These are phyloP conservation scores for Alternaria atra DNA, from an alignment of 2,329 filamentous ascomycete genomes.

Conservation along the genomic window DNA sequence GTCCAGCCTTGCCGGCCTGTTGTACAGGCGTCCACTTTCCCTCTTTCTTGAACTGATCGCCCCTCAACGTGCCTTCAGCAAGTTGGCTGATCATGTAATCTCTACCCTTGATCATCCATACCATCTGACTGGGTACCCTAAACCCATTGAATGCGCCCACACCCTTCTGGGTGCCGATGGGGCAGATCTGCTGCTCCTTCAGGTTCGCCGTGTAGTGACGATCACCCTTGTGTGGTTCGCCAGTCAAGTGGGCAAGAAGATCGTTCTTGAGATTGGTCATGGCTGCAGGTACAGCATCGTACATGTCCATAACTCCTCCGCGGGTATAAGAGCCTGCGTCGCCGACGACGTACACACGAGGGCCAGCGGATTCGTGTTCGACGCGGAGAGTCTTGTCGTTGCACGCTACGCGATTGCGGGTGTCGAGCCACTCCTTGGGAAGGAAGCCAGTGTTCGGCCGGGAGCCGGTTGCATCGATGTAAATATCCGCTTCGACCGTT, in stretches of 20 bases:
- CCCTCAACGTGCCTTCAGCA: constrained; percentile 38
- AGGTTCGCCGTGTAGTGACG: constrained; percentile 43
- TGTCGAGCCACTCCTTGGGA: constrained; percentile 59
- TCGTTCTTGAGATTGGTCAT: constrained; percentile 60
- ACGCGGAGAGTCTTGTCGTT: constrained; percentile 61
- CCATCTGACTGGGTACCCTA: constrained; percentile 52
- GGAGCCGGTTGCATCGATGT: constrained; percentile 63
- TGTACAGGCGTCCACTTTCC: constrained; percentile 46
- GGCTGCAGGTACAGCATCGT: constrained; percentile 53
- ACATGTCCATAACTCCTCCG: constrained; percentile 56
- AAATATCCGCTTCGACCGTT: constrained; percentile 61
- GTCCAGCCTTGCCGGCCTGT: constrained; percentile 31
- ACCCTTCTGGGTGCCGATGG: constrained; percentile 50
- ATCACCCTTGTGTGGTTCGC: constrained; percentile 39
- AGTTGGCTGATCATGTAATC: constrained; percentile 51
- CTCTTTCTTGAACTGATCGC: constrained; percentile 48
- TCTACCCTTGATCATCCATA: constrained; percentile 55
- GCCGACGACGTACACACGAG: constrained; percentile 59
- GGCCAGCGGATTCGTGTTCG: constrained; percentile 52
- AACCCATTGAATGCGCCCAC: constrained; percentile 51
- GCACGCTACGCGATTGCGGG: constrained; percentile 58
- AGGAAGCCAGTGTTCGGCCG: constrained; percentile 64
- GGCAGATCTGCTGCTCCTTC: constrained; percentile 48
- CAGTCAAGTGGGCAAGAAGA: constrained; percentile 47
- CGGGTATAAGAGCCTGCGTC: constrained; percentile 58